Base-by-base conservation (phyloP, 2,329 filamentous ascomycete genomes). In the Alternaria sp. region DNA sequence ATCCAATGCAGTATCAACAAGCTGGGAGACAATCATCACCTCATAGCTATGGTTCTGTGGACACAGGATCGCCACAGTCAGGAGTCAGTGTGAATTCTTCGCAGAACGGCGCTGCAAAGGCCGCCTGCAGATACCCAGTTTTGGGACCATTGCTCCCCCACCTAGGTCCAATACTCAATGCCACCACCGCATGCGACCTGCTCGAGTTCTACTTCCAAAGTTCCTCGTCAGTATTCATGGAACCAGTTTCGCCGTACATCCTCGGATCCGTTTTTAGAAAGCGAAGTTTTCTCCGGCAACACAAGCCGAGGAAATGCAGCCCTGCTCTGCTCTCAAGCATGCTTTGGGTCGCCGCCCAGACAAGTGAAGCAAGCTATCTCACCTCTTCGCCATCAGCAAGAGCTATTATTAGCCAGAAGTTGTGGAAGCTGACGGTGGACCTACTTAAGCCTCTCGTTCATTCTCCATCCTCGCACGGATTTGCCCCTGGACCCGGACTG, bases 281-380 rank as follows among this genome's bases (percentile, higher is more conserved):
- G 76, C 86, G 89, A 63, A 93, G 93, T 0, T 92, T 97, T 76
- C 82, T 97, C 44, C 91, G 96, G 68, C 90, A 89, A 11, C 91
- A 87, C 56, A 92, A 90, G 71, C 93, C 93, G 17, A 85, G 93
- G 60, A 85, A 84, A 58, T 97, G 92, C 72, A 93, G 90, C 66
- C 92, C 93, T 26, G 92, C 92, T 2, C 82, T 97, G 28, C 83
- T 97, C 28, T 91, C 93, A 28, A 96, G 92, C 77, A 97, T 97
- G 86, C 85, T 97, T n/a, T 97, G 92, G 93, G 90, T 96, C 31
- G 91, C 91, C 17, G 93, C 93, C 2, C 93, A 97, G 75, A 96
- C 93, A 2, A 95, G 92, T 76, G 93, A 97, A 75, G 91, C 92
- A 13, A 86, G 90, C 11, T 93, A 93, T 75, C 77, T 97, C 66